These are phyloP conservation scores for Schizopora paradoxa DNA, from an alignment of 1,284 basidiomycete species.

Conservation along the genomic window DNA sequence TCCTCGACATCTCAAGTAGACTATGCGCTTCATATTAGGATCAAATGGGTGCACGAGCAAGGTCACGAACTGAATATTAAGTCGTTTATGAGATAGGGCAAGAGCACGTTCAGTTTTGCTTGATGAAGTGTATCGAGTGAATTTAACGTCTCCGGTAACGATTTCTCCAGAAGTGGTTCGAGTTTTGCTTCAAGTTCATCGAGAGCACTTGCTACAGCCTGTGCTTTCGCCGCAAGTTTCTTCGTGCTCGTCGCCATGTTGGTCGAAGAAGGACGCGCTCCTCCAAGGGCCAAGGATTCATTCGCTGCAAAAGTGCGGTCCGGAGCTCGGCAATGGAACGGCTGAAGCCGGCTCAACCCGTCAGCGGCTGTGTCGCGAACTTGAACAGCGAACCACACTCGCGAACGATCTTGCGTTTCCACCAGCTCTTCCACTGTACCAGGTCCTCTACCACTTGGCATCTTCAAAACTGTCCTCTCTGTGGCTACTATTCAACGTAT, in stretches of 20 bases:
- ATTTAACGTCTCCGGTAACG: constrained; percentile 59
- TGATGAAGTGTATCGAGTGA: constrained; percentile 69
- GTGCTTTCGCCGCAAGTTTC: constrained; percentile 50
- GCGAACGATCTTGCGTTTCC: no score
- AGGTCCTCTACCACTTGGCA: no score
- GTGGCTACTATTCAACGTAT: no score
- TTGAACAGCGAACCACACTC: no score
- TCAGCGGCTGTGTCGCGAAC: no score
- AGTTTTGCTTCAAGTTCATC: constrained; percentile 61
- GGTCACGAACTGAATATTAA: constrained; percentile 65
- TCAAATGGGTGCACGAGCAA: constrained; percentile 7
- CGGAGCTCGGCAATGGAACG: no score
- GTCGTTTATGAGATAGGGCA: constrained; percentile 79
- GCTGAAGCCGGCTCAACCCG: no score
- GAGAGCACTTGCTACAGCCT: constrained; percentile 48
- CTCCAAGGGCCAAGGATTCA: no score
- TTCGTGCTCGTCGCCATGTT: constrained; percentile 50
- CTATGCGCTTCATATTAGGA: constrained; percentile 31
- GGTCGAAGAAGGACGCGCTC: no score
- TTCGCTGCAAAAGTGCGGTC: no score
- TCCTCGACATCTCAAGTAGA: constrained; percentile 72
- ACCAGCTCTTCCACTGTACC: no score
- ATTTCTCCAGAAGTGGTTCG: constrained; percentile 56
- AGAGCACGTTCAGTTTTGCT: constrained; percentile 67
- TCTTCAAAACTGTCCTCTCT: no score